A percentile compares a stretch with the other conserved stretches of the same genome.
phyloP scores from a whole-genome alignment of 352 stramenopile species.

The Pythium pyrilobum region DNA sequence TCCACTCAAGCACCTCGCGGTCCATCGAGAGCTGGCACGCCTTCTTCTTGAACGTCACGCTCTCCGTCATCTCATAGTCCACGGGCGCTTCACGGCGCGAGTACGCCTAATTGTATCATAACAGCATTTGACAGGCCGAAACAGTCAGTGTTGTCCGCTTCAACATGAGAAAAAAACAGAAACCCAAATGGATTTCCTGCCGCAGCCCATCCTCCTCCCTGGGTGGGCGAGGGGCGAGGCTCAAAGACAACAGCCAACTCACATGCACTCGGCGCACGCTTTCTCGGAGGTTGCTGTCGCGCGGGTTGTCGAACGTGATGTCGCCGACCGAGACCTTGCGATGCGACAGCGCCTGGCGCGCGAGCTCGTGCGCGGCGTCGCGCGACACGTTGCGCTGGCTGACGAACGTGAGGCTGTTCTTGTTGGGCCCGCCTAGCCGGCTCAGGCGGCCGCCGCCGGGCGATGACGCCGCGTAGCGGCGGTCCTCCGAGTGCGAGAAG shows the following conservation, averaged over 20 bases:
- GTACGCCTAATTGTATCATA: conserved; percentile 36
- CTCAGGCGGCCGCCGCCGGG: conserved; percentile 10
- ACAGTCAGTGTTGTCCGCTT: background rate
- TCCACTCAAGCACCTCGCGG: conserved; percentile 57
- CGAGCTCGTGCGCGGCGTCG: conserved; percentile 58
- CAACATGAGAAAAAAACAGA: background rate
- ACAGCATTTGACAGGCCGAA: background rate
- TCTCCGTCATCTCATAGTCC: conserved; percentile 51
- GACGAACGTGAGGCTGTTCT: conserved; percentile 23
- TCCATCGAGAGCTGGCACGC: conserved; percentile 59
- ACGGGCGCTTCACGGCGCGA: conserved; percentile 66
- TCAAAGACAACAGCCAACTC: background rate
- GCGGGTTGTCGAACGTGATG: conserved; percentile 65
- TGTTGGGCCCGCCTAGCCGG: conserved; percentile 14
- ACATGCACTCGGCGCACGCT: conserved; percentile 77
- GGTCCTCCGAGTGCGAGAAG: conserved; percentile 9
- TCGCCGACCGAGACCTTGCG: conserved; percentile 72
- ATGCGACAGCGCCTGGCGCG: conserved; percentile 59
- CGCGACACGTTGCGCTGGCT: conserved; percentile 28
- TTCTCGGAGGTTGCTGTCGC: conserved; percentile 55
- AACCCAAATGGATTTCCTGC: too few species aligned
- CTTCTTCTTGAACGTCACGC: conserved; percentile 38
- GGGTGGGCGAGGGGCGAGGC: background rate
- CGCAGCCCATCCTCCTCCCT: background rate
- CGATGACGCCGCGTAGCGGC: conserved; percentile 15